Evolutionary conservation across 164 flowering plant genomes (phyloP), one percentile per base, ranked within the genome.

Genomic region (Taxillus chinensis): DNA sequence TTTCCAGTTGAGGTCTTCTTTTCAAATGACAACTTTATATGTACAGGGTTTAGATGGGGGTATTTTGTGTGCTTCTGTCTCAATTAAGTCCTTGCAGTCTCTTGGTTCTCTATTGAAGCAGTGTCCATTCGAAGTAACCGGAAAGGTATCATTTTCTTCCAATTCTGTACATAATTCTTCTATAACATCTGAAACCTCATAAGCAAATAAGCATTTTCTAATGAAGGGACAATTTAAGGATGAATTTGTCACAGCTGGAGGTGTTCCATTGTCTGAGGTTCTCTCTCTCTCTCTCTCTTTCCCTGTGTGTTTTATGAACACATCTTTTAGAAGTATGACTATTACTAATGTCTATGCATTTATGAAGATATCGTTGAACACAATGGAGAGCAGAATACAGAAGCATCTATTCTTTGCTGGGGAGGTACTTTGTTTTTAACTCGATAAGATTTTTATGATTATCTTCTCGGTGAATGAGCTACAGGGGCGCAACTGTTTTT

Each of bases 171-270:
- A 27, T 27, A 27, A 27, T 27, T 27, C 27, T 27, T 27, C 27
- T 27, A 27, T 27, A 27, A 27, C 27, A 27, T 27, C 27, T 27
- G 27, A 27, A 27, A 27, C 27, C 2, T 27, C 27, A 27, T 27
- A 27, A 27, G 27, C 52, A 39, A 42, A 58, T 41, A 40, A 9
- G n/a, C 7, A n/a, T 38, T 48, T 49, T 40, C 38, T 57, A 56
- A 43, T 79, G 69, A 68, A 92, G 98, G 92, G 98, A 41, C 87
- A 82, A 83, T 92, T 85, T 62, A 92, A 92, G 80, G 98, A 92
- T 71, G 98, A 92, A 77, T 92, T 92, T 73, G 98, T 92, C 71
- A 92, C 93, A 60, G 92, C 98, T 65, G 98, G 98, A 53, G 98
- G 96, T 27, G 89, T 92, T 63, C 98, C 95, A 5, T 74, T 92